phyloP scores from a whole-genome alignment of 208 protist genomes.

The Endotrypanum monterogeii region DNA sequence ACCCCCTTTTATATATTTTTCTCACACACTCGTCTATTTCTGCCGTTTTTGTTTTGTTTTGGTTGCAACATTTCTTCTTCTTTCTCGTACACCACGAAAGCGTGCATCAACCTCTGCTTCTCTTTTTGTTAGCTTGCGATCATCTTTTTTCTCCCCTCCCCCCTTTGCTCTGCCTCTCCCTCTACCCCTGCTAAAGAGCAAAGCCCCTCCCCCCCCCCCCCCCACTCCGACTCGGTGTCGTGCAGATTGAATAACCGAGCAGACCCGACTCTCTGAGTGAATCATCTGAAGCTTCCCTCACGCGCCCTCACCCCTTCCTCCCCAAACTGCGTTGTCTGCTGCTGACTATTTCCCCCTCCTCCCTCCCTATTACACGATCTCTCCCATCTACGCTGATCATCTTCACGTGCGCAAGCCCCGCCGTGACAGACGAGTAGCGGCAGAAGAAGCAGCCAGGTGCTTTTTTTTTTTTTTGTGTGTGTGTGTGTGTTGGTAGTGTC shows the following conservation, averaged over 20 bases:
- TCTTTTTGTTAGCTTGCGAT: neutral
- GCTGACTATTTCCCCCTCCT: no score
- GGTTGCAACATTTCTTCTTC: no score
- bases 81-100: neutral
- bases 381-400: neutral
- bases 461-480: neutral
- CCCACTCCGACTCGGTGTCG: neutral
- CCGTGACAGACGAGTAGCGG: no score
- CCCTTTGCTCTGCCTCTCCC: no score
- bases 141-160: neutral
- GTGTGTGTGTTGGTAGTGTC: no score
- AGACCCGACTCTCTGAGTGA: neutral
- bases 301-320: neutral
- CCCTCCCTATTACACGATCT: no score
- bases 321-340: no score
- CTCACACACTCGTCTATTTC: neutral
- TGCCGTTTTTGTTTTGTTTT: neutral
- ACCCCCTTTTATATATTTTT: no score
- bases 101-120: neutral
- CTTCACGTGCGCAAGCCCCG: neutral
- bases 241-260: neutral
- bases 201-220: no score
- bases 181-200: neutral
- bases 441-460: no score
- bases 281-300: neutral